Evolutionary conservation across 768 basidiomycete species (phyloP).

Genomic region (Podaxis sp.): DNA sequence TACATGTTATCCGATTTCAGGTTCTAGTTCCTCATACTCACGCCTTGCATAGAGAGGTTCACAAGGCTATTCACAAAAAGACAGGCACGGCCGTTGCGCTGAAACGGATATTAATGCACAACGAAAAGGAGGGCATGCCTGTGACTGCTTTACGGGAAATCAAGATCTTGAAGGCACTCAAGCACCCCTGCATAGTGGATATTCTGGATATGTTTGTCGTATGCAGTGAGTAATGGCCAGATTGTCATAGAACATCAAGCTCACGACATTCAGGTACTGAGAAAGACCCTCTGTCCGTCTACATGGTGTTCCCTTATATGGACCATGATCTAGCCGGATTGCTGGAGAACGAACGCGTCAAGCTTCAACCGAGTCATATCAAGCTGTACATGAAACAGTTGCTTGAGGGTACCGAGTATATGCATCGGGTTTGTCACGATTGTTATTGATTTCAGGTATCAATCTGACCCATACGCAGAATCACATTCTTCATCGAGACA

Average conservation of each 20-base stretch:
- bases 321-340: slow-evolving; percentile 97
- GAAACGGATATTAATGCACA: slow-evolving; percentile 95
- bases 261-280: slow-evolving; percentile 44
- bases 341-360: slow-evolving; percentile 87
- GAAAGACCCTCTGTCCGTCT: slow-evolving; percentile 77
- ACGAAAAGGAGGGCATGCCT: slow-evolving; percentile 95
- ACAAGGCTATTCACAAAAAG: slow-evolving; percentile 71
- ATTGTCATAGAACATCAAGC: not conserved
- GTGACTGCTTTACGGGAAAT: slow-evolving; percentile 97
- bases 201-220: slow-evolving; percentile 93
- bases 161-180: slow-evolving; percentile 88
- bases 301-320: slow-evolving; percentile 99
- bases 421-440: slow-evolving; percentile 71
- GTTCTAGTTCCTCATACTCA: not conserved
- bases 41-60: slow-evolving; percentile 64
- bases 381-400: slow-evolving; percentile 96
- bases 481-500: slow-evolving; percentile 94
- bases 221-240: slow-evolving; percentile 45
- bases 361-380: slow-evolving; percentile 78
- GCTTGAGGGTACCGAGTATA: slow-evolving; percentile 92
- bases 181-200: slow-evolving; percentile 81
- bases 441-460: slow-evolving; percentile 4
- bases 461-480: slow-evolving; percentile 49
- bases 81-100: slow-evolving; percentile 72
- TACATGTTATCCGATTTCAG: slow-evolving; percentile 29